These are phyloP conservation scores for Lentinula sp. DNA, from an alignment of 768 basidiomycete genomes.

Conservation along the genomic window DNA sequence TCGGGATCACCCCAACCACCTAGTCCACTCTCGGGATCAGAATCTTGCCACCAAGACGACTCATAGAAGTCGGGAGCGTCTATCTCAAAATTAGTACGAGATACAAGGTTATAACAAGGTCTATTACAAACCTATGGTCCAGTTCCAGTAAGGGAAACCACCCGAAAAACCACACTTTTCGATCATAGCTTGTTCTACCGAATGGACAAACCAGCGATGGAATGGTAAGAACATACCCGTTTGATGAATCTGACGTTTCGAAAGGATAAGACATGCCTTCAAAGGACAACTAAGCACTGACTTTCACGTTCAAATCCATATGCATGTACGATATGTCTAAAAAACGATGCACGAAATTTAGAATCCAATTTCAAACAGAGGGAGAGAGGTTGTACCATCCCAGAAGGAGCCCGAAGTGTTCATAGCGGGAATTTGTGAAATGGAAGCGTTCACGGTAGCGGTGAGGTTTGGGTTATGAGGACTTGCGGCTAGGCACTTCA, in stretches of 20 bases:
- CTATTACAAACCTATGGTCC: constrained; percentile 12
- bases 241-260: constrained; percentile 10
- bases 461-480: constrained; percentile 6
- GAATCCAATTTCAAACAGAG: not conserved
- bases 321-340: constrained; percentile 14
- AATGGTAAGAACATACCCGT: constrained; percentile 18
- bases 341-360: not conserved
- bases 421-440: constrained; percentile 10
- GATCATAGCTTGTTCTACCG: constrained; percentile 10
- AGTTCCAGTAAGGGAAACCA: constrained; percentile 18
- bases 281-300: not conserved
- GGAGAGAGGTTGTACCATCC: constrained; percentile 11
- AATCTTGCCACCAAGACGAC: constrained; percentile 12
- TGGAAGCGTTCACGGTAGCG: constrained; percentile 4
- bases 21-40: constrained; percentile 12
- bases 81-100: not conserved
- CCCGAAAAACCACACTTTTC: constrained; percentile 13
- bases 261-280: too few species aligned
- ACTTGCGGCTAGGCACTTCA: constrained; percentile 13
- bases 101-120: not conserved
- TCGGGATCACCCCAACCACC: constrained; percentile 16
- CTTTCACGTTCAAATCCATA: constrained; percentile 10
- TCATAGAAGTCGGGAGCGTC: constrained; percentile 9
- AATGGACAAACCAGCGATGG: constrained; percentile 16
- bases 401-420: constrained; percentile 13